Evolutionary conservation across 164 flowering plant species (phyloP), one percentile per base, ranked within the genome.

Genomic region (Magnolia officinalis): DNA sequence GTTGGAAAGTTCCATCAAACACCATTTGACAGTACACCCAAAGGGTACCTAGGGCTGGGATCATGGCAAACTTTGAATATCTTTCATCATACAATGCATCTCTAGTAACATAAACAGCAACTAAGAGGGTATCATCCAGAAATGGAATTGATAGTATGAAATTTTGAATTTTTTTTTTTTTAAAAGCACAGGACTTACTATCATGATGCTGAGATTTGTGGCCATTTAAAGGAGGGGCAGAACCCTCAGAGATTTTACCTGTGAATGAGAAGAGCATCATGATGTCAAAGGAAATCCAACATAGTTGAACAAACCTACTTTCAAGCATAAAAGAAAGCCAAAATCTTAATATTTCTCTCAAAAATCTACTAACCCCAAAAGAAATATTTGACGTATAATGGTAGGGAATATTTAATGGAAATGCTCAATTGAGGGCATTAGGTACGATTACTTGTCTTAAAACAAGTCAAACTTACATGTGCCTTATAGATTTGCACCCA

Each of bases 211-310:
- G 84, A 49, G 82, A 67, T 70, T 24, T 31, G 73, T 80, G 72
- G 49, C 87, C 91, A 80, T 81, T 84, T 67, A 66, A n/a, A 21
- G 75, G 26, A 72, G 78, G 50, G 49, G 71, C 64, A 49, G 76
- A 76, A 49, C 50, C 76, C 19, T 77, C 80, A n/a, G 82, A 52
- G 24, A 69, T 63, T 78, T 80, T 78, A 74, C 88, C 88, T 88
- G 73, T 68, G 67, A 75, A 49, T 49, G 55, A 50, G 67, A 49
- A 18, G 9, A 76, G 10, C 37, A 72, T 21, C 37, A 72, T 21
- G 24, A 72, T 29, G 6, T 59, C 24, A 18, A 45, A 70, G 7
- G 45, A 21, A 45, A 7, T 19, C 21, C 18, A 68, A 64, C 10
- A 67, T 11, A 67, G 37, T 67, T 1, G 0, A 18, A 24, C 7